These are phyloP conservation scores for Neofusicoccum sp. DNA, from an alignment of 2,329 filamentous ascomycete genomes.

Conservation along the genomic window DNA sequence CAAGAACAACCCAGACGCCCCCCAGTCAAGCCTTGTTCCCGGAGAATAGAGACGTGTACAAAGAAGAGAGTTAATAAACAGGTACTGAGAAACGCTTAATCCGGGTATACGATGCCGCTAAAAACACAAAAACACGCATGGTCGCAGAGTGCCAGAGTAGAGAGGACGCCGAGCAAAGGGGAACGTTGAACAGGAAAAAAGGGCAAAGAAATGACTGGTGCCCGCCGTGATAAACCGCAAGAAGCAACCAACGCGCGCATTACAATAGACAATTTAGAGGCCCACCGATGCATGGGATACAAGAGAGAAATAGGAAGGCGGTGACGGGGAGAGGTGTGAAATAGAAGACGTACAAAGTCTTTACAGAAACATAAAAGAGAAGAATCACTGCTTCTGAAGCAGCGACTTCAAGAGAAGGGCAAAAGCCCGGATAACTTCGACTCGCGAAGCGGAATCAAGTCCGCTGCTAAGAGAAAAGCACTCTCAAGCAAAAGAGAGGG, in stretches of 20 bases:
- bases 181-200: not conserved
- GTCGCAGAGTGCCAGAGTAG: not conserved
- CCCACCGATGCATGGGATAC: not conserved
- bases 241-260: not conserved
- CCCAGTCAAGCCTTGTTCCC: not conserved
- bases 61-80: not conserved
- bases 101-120: conserved; percentile 20
- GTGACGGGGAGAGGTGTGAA: not conserved
- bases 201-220: not conserved
- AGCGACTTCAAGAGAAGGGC: not conserved
- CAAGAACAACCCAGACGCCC: not conserved
- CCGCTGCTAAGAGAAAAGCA: not conserved
- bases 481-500: not conserved
- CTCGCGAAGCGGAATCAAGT: not conserved
- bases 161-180: not conserved
- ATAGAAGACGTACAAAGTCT: not conserved
- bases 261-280: not conserved
- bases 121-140: not conserved
- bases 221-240: not conserved
- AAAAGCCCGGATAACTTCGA: not conserved
- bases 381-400: not conserved
- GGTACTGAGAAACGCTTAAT: not conserved
- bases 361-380: not conserved
- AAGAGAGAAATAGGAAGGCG: not conserved
- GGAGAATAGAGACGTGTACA: not conserved